Evolutionary conservation across 202 grass and related monocot species (phyloP).

Genomic region (Musa balbisiana): DNA sequence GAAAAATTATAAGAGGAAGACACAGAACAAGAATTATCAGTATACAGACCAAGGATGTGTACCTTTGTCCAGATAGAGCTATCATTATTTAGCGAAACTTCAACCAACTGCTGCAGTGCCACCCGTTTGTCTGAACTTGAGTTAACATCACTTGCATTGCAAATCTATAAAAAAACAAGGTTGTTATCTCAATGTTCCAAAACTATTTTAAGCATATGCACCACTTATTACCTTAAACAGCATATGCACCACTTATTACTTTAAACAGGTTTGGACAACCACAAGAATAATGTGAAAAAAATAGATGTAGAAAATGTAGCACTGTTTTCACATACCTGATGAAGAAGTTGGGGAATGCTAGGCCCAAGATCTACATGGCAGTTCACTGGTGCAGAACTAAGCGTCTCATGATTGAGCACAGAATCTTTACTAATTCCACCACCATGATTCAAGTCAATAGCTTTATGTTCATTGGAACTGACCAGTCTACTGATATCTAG

Average conservation of each 20-base stretch:
- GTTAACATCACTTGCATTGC: conserved; percentile 50
- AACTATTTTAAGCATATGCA: neutral
- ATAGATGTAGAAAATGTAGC: conserved; percentile 17
- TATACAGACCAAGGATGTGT: conserved; percentile 1
- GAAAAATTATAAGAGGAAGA: too few relatives aligned
- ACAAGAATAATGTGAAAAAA: neutral
- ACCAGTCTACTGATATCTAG: conserved; percentile 49
- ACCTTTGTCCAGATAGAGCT: conserved; percentile 93
- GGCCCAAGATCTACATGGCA: conserved; percentile 40
- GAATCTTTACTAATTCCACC: conserved; percentile 37
- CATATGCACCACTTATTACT: neutral
- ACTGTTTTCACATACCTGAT: conserved; percentile 51
- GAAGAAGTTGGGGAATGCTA: conserved; percentile 90
- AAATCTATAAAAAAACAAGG: conserved; percentile 46
- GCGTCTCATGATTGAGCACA: conserved; percentile 34
- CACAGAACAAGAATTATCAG: neutral
- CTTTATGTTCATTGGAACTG: conserved; percentile 51
- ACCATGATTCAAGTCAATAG: conserved; percentile 31
- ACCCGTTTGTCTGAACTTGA: conserved; percentile 57
- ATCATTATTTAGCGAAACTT: conserved; percentile 62
- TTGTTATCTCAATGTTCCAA: neutral
- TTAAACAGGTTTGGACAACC: neutral
- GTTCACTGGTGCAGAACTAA: conserved; percentile 57
- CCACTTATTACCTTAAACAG: neutral
- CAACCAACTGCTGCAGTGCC: conserved; percentile 77